Evolutionary conservation across 768 basidiomycete species (phyloP), one percentile per base, ranked within the genome.

Genomic region (Termitomyces sp.): DNA sequence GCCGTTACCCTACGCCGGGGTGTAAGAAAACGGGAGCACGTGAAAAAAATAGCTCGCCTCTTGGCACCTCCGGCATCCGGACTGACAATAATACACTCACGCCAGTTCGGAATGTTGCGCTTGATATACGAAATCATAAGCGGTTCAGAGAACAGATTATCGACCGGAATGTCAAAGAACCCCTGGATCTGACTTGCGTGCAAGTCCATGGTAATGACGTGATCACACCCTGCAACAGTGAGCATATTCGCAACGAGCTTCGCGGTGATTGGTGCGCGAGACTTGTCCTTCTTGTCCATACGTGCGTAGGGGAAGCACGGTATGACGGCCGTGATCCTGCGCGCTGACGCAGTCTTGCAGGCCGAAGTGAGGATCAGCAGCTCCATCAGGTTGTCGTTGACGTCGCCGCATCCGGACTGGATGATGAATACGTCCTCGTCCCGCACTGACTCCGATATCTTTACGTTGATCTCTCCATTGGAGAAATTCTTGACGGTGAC

Each of bases 361-460:
- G 96, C 95, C 57, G 96, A 98, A 67, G 97, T 94, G 76, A 99
- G 88, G 71, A 99, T 93, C 71, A 98, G 90, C 63, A 99, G 92
- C 72, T 99, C 97, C 94, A 99, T 96, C 64, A 98, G 79, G 73
- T 93, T 89, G 75, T 97, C 95, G 73, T 97, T 96, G 70, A 94
- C 93, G 68, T 95, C 93, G 71, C 79, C 77, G 74, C 85, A 91
- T 33, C 89, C 89, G 14, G 91, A 89, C 77, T 99, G 97, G 72
- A 99, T 84, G 79, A 99, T 97, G 80, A 98, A 99, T 30, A 98
- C 94, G 73, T 99, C 97, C 75, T 95, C 95, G 74, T 98, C 96
- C 49, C 97, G 89, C 48, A 99, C 89, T 58, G 92, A 95, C 76
- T 98, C 95, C 54, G 87, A 82, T 65, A 98, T 97, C 74, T 91